phyloP scores from a whole-genome alignment of 257 asterid genomes.

The Perilla frutescens region DNA sequence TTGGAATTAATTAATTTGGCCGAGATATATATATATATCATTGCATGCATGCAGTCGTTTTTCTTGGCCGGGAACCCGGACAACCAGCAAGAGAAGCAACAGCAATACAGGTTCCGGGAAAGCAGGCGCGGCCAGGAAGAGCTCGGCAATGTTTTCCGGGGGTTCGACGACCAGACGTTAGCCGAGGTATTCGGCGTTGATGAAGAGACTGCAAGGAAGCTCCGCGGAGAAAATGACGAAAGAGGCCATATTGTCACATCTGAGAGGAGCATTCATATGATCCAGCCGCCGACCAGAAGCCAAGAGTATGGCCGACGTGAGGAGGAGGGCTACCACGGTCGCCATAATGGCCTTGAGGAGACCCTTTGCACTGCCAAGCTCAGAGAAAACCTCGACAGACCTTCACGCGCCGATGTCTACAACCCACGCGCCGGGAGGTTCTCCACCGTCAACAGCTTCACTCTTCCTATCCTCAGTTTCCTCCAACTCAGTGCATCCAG shows the following conservation, averaged over 20 bases:
- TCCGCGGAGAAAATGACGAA: constrained; percentile 44
- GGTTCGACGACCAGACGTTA: constrained; percentile 35
- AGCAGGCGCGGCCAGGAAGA: too few relatives aligned
- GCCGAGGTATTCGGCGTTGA: constrained; percentile 46
- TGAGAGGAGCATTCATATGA: constrained; percentile 48
- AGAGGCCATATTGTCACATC: constrained; percentile 50
- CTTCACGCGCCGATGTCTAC: constrained; percentile 65
- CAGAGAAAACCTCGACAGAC: constrained; percentile 51
- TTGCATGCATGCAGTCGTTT: constrained; percentile 66
- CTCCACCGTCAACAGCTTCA: constrained; percentile 60
- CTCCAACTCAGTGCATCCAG: constrained; percentile 63
- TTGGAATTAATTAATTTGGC: too few relatives aligned
- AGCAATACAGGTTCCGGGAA: too few relatives aligned
- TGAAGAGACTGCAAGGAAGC: constrained; percentile 49
- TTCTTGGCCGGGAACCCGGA: constrained; percentile 71
- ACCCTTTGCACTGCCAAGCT: constrained; percentile 61
- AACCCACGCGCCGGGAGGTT: too few relatives aligned
- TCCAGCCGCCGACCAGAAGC: constrained; percentile 48
- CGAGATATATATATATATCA: too few relatives aligned
- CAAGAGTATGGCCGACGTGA: too few relatives aligned
- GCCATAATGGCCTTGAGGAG: constrained; percentile 67
- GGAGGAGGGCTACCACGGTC: constrained; percentile 20
- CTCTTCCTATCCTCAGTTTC: constrained; percentile 67
- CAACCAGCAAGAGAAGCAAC: too few relatives aligned
- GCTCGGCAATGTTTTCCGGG: too few relatives aligned